A percentile compares a stretch with the other conserved stretches of the same genome.
phyloP scores from a whole-genome alignment of 2,329 filamentous ascomycete species.

The Colletotrichum gloeosporioides region DNA sequence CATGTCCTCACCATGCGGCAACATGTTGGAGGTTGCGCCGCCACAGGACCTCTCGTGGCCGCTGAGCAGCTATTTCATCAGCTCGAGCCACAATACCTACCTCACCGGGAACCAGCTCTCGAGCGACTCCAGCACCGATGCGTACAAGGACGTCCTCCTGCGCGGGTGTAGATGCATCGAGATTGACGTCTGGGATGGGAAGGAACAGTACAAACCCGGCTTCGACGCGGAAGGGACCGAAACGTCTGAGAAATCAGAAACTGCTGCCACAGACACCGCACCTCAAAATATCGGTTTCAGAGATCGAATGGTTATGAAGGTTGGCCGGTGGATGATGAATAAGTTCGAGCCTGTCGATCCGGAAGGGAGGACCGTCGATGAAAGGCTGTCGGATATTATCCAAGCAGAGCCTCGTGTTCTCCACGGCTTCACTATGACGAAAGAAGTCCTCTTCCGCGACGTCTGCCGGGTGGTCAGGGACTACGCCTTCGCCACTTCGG shows the following conservation, averaged over 20 bases:
- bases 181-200: constrained; percentile 94
- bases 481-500: constrained; percentile 75
- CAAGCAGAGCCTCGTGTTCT: constrained; percentile 74
- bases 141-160: constrained; percentile 84
- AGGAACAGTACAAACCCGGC: constrained; percentile 71
- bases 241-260: not conserved
- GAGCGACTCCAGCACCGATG: constrained; percentile 84
- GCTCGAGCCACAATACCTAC: constrained; percentile 95
- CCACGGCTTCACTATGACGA: constrained; percentile 90
- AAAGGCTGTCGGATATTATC: constrained; percentile 34
- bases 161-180: constrained; percentile 91
- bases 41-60: constrained; percentile 70
- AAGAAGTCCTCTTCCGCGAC: constrained; percentile 83
- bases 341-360: constrained; percentile 24
- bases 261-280: no score
- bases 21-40: constrained; percentile 43
- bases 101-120: constrained; percentile 87
- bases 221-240: constrained; percentile 50
- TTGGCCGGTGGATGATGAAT: not conserved
- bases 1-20: constrained; percentile 55
- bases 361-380: not conserved
- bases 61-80: constrained; percentile 90
- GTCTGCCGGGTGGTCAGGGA: constrained; percentile 84
- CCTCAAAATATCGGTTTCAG: not conserved
- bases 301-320: not conserved